Base-by-base conservation (phyloP, 2,329 filamentous ascomycete genomes). In the Neonectria punicea region DNA sequence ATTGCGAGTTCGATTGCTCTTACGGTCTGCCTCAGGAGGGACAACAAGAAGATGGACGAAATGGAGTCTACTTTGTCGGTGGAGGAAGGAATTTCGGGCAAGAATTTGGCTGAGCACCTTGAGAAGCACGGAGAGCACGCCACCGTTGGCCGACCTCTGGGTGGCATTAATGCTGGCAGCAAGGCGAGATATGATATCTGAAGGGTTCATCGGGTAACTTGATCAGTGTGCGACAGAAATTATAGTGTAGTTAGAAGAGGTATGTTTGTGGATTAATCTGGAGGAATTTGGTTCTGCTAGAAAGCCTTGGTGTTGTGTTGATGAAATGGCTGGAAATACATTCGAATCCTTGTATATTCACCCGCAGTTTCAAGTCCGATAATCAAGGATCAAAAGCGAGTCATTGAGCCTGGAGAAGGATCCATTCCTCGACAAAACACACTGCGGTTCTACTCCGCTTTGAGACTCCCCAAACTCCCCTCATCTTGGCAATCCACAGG, bases 1-100 rank as follows among this genome's bases (percentile, higher is more conserved):
- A 65, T 74, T 28, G 65, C 64, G 4, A 74, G 73, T 32, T 68
- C 67, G 1, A 58, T 73, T 30, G 64, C 55, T 7, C 70, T 75
- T 20, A 60, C 66, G 1, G 57, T 65, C 39, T 69, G 63, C 22
- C 63, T 73, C 8, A 58, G 54, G 49, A 64, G 56, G 28, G 53
- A 67, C 14, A 71, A 72, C 32, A 63, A 65, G 58, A 65, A 61
- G 44, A 28, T 70, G 44, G 63, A 69, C 14, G 54, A 65, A 32
- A 14, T 67, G 25, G 60, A 65, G 18, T 16, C 56, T 55, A 51
- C 44, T 3, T 6, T 68, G 13, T 44, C 63, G 2, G 58, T 60
- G 10, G 67, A 70, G 58, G 63, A 61, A n/a, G 63, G 59, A 10
- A 28, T 57, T 4, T 65, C 55, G 1, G 57, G 50, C n/a, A 68